These are phyloP conservation scores for Delitschia confertaspora DNA, from an alignment of 495 filamentous ascomycete species.

Conservation along the genomic window DNA sequence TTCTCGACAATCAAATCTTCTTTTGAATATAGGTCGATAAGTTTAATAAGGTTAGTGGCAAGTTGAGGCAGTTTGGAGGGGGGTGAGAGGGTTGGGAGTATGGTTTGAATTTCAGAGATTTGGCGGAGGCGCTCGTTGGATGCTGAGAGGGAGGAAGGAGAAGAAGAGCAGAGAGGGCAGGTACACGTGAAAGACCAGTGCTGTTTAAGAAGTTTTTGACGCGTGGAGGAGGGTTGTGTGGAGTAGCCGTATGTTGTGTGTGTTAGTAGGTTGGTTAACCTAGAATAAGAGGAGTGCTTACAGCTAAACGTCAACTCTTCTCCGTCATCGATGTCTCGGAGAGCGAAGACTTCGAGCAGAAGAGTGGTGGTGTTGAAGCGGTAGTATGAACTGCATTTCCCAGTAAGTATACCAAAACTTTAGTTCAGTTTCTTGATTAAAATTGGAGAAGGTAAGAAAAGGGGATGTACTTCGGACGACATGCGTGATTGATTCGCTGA, in stretches of 20 bases:
- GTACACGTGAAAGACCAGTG: constrained; percentile 22
- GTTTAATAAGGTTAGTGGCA: background rate
- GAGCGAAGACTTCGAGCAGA: constrained; percentile 12
- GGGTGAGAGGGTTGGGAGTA: constrained; percentile 2
- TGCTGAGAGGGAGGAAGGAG: background rate
- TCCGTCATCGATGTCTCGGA: constrained; percentile 9
- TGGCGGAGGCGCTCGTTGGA: constrained; percentile 14
- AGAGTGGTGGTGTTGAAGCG: constrained; percentile 18
- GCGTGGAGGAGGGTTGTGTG: background rate
- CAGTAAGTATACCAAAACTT: background rate
- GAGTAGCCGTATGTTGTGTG: constrained; percentile 11
- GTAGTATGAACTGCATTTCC: constrained; percentile 6
- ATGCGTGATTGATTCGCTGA: constrained; percentile 25
- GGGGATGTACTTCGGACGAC: constrained; percentile 14
- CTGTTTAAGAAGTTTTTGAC: constrained; percentile 3
- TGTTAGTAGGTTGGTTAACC: background rate
- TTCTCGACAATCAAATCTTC: constrained; percentile 12
- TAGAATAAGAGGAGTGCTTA: background rate
- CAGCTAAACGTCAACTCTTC: constrained; percentile 17
- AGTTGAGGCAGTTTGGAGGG: constrained; percentile 4
- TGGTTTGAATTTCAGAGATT: constrained; percentile 7
- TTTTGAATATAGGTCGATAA: constrained; percentile 11
- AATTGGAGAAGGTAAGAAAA: too few species aligned
- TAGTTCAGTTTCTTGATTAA: too few species aligned
- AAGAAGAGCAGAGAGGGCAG: constrained; percentile 17